Evolutionary conservation across 202 grass and related monocot genomes (phyloP).

Genomic region (Hordeum pubiflorum): DNA sequence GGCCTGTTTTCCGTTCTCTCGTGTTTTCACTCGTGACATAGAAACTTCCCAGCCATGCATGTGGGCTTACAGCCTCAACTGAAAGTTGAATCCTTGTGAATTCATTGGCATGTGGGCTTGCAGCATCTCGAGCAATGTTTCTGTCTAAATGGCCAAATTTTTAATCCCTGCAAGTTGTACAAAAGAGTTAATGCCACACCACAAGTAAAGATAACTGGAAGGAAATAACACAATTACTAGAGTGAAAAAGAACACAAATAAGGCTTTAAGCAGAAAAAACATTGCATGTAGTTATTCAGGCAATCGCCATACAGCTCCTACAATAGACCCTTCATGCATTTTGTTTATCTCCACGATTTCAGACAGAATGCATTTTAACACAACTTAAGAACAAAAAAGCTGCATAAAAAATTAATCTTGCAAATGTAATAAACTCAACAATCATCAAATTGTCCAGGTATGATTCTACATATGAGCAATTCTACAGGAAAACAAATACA

Average conservation of each 20-base stretch:
- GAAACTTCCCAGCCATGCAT: not conserved
- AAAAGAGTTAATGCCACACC: conserved; percentile 6
- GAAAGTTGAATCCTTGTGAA: not conserved
- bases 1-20: not conserved
- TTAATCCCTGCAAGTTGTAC: conserved; percentile 39
- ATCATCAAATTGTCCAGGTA: not conserved
- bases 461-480: not conserved
- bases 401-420: not conserved
- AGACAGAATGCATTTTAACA: not conserved
- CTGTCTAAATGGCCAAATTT: not conserved
- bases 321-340: not conserved
- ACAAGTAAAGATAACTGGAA: not conserved
- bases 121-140: not conserved
- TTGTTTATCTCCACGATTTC: not conserved
- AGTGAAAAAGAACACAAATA: not conserved
- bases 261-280: not conserved
- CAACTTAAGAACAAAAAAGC: not conserved
- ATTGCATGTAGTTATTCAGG: not conserved
- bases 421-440: not conserved
- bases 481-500: not conserved
- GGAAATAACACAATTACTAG: not conserved
- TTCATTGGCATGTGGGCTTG: not conserved
- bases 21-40: not conserved
- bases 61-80: conserved; percentile 6
- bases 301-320: not conserved